Evolutionary conservation across 495 filamentous ascomycete genomes (phyloP).

Genomic region (Neurospora discreta): DNA sequence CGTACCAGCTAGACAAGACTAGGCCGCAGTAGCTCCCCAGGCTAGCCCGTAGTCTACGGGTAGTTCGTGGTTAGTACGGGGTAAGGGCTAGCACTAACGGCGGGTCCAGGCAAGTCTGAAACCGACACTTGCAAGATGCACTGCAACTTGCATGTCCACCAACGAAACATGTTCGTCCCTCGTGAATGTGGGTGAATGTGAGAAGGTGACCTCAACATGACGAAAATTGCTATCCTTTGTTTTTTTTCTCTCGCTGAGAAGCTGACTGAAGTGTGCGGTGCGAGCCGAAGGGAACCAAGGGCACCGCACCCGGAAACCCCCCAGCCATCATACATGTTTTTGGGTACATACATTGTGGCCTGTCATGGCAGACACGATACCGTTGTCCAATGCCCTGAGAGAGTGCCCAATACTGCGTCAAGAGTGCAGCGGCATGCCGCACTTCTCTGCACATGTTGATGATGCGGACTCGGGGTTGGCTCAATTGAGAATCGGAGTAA

Average conservation of each 20-base stretch:
- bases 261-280: not conserved
- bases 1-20: not conserved
- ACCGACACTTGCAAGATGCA: not conserved
- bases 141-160: not conserved
- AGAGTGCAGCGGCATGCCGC: not conserved
- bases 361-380: not conserved
- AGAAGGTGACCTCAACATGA: not conserved
- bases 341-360: not conserved
- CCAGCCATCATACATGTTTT: not conserved
- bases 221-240: not conserved
- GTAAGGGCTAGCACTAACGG: not conserved
- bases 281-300: not conserved
- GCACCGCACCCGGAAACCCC: not conserved
- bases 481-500: not conserved
- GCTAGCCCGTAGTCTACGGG: not conserved
- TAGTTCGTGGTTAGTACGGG: not conserved
- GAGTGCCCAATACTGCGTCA: not conserved
- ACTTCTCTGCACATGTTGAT: not conserved
- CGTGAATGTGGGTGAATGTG: not conserved
- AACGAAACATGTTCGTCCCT: not conserved
- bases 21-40: not conserved
- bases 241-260: not conserved
- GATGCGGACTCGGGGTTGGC: not conserved
- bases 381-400: not conserved
- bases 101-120: not conserved